Evolutionary conservation across 2,329 filamentous ascomycete genomes (phyloP), one percentile per base, ranked within the genome.

Genomic region (Colletotrichum echinochloae): DNA sequence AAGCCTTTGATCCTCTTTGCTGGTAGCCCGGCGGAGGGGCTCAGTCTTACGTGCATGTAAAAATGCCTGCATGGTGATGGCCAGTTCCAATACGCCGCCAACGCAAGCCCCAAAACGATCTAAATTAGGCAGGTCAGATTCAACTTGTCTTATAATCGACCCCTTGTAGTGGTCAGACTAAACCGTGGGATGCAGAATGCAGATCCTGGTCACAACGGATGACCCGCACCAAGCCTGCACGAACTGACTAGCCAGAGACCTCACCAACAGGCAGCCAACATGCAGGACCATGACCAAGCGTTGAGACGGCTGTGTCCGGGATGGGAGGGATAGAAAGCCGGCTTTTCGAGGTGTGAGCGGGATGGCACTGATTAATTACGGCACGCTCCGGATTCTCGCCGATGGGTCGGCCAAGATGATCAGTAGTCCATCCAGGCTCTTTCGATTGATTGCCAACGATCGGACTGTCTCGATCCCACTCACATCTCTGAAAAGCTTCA

Each of bases 41-140:
- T 33, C 35, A 28, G 62, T 68, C 66, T 68, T 46, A 68, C 66
- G 37, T 60, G 51, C 65, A 67, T 64, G 49, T n/a, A 20, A 64
- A 67, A n/a, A 44, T 30, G 33, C 51, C 18, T 49, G 60, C 44
- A 51, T 18, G 35, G 35, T 62, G 54, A 67, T 54, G 11, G 37
- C 35, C 35, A 18, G 56, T 41, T n/a, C 37, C 41, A 59, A 28
- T n/a, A 35, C 35, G 52, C 60, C 59, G 65, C 60, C 41, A 64
- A 57, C 51, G 33, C 28, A 54, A 54, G 26, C 54, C 23, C n/a
- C 60, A 54, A 39, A 65, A 37, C 46, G 18, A 23, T 59, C 60
- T 65, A 37, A 12, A 68, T 54, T 37, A 59, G 66, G 66, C 16
- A 65, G 46, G 61, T 46, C 41, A 68, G 37, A 18, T 57, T 44